phyloP scores from a whole-genome alignment of 179 eudicot genomes.

The Spergularia azorica region DNA sequence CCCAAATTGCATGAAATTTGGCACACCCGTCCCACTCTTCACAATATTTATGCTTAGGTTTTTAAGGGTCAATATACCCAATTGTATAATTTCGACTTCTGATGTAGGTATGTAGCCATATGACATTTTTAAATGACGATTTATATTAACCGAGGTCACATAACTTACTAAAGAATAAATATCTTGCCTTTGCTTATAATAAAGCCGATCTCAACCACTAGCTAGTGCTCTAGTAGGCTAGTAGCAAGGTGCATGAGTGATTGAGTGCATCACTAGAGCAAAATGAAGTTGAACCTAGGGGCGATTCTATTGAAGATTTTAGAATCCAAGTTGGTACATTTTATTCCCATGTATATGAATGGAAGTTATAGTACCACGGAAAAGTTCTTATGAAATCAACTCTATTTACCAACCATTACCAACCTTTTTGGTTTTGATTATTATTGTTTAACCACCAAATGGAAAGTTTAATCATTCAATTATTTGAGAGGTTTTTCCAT shows the following conservation, averaged over 20 bases:
- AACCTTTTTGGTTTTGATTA: background rate
- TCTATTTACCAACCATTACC: background rate
- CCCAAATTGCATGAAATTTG: too few relatives aligned
- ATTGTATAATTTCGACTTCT: too few relatives aligned
- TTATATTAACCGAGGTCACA: too few relatives aligned
- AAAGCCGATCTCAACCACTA: background rate
- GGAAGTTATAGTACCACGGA: background rate
- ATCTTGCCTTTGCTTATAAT: too few relatives aligned
- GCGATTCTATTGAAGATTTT: background rate
- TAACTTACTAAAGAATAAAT: too few relatives aligned
- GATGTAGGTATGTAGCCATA: too few relatives aligned
- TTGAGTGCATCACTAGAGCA: background rate
- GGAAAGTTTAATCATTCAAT: background rate
- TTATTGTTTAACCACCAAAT: background rate
- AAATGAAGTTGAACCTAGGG: background rate
- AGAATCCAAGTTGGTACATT: background rate
- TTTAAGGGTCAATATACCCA: too few relatives aligned
- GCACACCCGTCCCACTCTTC: too few relatives aligned
- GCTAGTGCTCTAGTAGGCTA: background rate
- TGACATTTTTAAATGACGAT: too few relatives aligned
- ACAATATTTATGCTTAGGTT: too few relatives aligned
- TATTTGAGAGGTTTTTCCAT: background rate
- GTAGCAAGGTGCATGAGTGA: too few relatives aligned
- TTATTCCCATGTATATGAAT: background rate
- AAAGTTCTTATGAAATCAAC: background rate